Conservation (phyloP, 495 filamentous ascomycete genomes). For the Parachaetomium inaequale region DNA sequence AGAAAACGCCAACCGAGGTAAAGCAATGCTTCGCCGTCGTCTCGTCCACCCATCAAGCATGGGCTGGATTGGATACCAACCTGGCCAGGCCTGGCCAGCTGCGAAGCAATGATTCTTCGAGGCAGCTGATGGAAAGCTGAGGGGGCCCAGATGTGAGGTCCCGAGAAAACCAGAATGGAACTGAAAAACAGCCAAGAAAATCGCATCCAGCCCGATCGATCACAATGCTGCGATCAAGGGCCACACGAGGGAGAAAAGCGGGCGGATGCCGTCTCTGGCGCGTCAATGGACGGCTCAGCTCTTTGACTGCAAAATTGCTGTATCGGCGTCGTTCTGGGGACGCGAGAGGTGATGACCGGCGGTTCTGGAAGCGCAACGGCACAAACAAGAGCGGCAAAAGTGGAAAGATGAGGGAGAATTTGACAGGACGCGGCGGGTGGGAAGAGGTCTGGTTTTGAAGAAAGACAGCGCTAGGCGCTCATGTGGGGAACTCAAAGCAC, state of each 20-base stretch:
- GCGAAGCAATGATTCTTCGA: background rate
- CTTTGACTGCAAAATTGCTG: background rate
- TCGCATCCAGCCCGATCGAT: background rate
- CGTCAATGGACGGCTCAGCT: background rate
- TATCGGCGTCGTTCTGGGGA: background rate
- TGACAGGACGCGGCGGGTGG: conserved; percentile 15
- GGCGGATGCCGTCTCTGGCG: background rate
- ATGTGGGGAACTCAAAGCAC: conserved; percentile 20
- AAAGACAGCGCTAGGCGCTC: conserved; percentile 13
- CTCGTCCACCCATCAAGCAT: background rate
- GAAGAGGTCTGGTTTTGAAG: conserved; percentile 32
- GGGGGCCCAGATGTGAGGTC: background rate
- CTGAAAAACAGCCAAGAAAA: background rate
- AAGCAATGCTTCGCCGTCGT: background rate
- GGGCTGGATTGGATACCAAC: background rate
- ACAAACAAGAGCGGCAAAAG: conserved; percentile 3
- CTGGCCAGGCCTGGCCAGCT: background rate
- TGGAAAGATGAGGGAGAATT: conserved; percentile 18
- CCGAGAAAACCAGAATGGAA: background rate
- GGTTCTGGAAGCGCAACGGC: background rate
- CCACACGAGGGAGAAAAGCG: background rate
- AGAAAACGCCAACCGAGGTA: background rate
- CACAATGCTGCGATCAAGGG: background rate
- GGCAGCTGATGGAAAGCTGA: background rate
- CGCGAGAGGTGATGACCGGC: background rate